phyloP scores from a whole-genome alignment of 345 rosid species.

The Eucalyptus sp. region DNA sequence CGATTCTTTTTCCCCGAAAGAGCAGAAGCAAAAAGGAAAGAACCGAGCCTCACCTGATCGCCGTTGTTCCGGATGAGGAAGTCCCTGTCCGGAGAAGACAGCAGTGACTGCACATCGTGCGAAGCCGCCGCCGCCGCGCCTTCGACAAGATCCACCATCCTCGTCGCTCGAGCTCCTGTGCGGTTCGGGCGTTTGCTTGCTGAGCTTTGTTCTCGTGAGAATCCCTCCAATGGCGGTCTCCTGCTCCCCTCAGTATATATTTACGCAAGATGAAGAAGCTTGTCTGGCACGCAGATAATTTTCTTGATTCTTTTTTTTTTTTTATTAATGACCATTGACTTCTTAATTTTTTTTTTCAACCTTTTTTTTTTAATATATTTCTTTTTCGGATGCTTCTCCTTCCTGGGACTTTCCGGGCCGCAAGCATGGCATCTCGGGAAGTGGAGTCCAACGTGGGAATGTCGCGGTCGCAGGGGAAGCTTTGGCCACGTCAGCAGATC shows the following conservation, averaged over 20 bases:
- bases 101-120: conserved; percentile 4
- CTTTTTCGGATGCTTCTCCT: too few species aligned
- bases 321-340: too few species aligned
- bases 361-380: too few species aligned
- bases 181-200: fast-evolving
- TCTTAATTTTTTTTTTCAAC: too few species aligned
- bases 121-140: background rate
- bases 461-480: background rate
- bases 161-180: background rate
- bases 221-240: background rate
- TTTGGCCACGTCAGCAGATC: too few species aligned
- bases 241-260: background rate
- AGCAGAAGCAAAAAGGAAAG: too few species aligned
- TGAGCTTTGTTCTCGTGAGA: background rate
- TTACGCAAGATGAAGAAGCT: background rate
- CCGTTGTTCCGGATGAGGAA: too few species aligned
- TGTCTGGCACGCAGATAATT: too few species aligned
- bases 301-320: too few species aligned
- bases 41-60: too few species aligned
- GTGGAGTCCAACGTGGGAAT: background rate
- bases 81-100: conserved; percentile 20
- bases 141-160: background rate
- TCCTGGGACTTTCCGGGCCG: too few species aligned
- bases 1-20: background rate
- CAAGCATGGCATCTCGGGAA: background rate